Percentiles rank a stretch among this genome's conserved stretches.
phyloP scores from a whole-genome alignment of 805 yeast genomes.

The Candida insectorum region DNA sequence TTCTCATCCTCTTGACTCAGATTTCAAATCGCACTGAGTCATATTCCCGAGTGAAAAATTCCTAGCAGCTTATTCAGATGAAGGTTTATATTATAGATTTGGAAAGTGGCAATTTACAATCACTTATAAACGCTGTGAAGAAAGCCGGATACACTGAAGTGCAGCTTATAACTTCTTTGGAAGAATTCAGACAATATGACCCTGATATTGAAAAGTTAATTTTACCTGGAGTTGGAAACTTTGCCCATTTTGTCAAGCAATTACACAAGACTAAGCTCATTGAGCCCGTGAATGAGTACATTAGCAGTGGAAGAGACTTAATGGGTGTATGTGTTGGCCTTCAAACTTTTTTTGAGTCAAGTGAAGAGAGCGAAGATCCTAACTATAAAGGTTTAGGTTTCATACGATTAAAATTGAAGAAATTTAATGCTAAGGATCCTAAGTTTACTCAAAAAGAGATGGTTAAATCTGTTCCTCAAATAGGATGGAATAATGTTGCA shows the following conservation, averaged over 20 bases:
- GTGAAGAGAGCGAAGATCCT: conserved; percentile 63
- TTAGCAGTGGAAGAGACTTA: conserved; percentile 73
- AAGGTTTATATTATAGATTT: conserved; percentile 78
- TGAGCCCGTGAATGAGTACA: conserved; percentile 62
- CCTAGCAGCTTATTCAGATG: conserved; percentile 1
- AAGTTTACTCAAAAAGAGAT: conserved; percentile 21
- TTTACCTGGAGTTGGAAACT: conserved; percentile 97
- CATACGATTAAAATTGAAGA: conserved; percentile 44
- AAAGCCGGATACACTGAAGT: conserved; percentile 66
- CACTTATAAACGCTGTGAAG: conserved; percentile 82
- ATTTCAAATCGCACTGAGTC: neutral
- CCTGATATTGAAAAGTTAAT: conserved; percentile 55
- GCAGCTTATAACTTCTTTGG: conserved; percentile 53
- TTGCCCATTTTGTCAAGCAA: conserved; percentile 85
- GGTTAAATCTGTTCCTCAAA: conserved; percentile 87
- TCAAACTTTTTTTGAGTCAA: conserved; percentile 74
- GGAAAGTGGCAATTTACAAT: conserved; percentile 90
- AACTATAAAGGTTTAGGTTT: conserved; percentile 61
- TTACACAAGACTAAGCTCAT: conserved; percentile 59
- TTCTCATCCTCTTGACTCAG: neutral
- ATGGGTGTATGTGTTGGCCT: conserved; percentile 99
- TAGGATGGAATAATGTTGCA: conserved; percentile 82
- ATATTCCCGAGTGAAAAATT: neutral
- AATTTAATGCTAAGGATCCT: conserved; percentile 49
- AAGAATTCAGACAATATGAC: conserved; percentile 45